These are phyloP conservation scores for Pulveroboletus sp. DNA, from an alignment of 768 basidiomycete genomes.

Conservation along the genomic window DNA sequence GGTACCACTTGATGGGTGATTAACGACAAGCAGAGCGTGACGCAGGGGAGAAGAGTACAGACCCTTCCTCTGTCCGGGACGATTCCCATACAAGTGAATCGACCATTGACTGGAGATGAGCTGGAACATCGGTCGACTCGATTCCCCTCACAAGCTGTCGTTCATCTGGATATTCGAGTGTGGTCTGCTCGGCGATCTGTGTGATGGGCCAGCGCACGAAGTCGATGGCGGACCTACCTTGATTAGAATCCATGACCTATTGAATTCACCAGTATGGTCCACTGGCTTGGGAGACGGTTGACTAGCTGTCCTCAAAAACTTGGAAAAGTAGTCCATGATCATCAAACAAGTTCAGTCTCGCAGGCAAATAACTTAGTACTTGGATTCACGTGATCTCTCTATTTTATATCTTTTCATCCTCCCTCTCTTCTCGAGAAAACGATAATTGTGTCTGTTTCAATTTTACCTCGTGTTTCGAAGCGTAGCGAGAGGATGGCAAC, in stretches of 20 bases:
- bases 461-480: slow-evolving; percentile 3
- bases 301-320: slow-evolving; percentile 53
- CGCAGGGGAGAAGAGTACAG: slow-evolving; percentile 31
- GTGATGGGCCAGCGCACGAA: slow-evolving; percentile 2
- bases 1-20: slow-evolving; percentile 55
- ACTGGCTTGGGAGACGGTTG: slow-evolving; percentile 46
- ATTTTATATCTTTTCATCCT: neutral
- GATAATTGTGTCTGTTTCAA: slow-evolving; percentile 22
- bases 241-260: slow-evolving; percentile 70
- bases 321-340: slow-evolving; percentile 83
- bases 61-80: slow-evolving; percentile 85
- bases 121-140: slow-evolving; percentile 75
- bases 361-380: too few species aligned
- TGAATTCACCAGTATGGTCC: slow-evolving; percentile 73
- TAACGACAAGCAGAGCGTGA: slow-evolving; percentile 5
- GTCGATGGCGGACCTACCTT: slow-evolving; percentile 45
- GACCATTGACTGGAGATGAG: slow-evolving; percentile 73
- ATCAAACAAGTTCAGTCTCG: neutral
- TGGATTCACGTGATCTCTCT: slow-evolving; percentile 18
- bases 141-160: slow-evolving; percentile 83
- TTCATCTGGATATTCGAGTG: slow-evolving; percentile 86
- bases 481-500: slow-evolving; percentile 7
- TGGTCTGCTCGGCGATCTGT: slow-evolving; percentile 50
- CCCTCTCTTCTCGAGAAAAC: slow-evolving; percentile 8
- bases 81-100: slow-evolving; percentile 87